Percentiles rank a stretch among this genome's conserved stretches.
phyloP scores from a whole-genome alignment of 345 rosid genomes.

The Atalantia buxifolia region DNA sequence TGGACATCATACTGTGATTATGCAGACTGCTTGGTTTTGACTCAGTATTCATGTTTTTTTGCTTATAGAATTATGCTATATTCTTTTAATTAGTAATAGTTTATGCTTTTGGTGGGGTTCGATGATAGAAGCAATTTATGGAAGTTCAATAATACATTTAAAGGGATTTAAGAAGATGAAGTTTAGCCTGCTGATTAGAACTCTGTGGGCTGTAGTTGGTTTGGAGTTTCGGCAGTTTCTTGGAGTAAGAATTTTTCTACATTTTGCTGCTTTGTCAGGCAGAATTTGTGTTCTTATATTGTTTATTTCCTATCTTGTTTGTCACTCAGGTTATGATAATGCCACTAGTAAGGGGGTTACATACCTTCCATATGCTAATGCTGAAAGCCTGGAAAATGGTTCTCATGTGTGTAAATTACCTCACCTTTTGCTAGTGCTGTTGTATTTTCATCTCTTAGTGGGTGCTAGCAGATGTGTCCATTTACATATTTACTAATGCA shows the following conservation, averaged over 20 bases:
- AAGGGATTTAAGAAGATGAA: neutral
- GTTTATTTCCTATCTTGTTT: slow-evolving; percentile 10
- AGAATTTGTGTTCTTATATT: slow-evolving; percentile 11
- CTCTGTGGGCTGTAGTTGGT: slow-evolving; percentile 7
- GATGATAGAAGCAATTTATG: slow-evolving; percentile 1
- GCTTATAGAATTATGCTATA: neutral
- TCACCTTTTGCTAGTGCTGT: slow-evolving; percentile 6
- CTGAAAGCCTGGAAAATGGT: slow-evolving; percentile 32
- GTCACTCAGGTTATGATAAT: slow-evolving; percentile 33
- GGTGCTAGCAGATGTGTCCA: slow-evolving; percentile 1
- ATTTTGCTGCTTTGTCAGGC: slow-evolving; percentile 7
- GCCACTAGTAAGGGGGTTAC: slow-evolving; percentile 36
- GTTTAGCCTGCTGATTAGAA: neutral
- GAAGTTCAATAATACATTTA: neutral
- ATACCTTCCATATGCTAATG: slow-evolving; percentile 28
- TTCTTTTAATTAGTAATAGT: neutral
- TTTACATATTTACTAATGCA: slow-evolving; percentile 18
- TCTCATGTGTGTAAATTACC: slow-evolving; percentile 41
- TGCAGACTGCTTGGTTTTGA: neutral
- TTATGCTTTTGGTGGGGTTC: neutral
- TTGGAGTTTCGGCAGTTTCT: slow-evolving; percentile 5
- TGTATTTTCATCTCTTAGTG: slow-evolving; percentile 12
- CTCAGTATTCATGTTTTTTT: neutral
- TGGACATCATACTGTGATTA: neutral
- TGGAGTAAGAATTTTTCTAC: neutral